Conservation (phyloP, 495 filamentous ascomycete species). For the Hyphodiscus hymeniophilus region DNA sequence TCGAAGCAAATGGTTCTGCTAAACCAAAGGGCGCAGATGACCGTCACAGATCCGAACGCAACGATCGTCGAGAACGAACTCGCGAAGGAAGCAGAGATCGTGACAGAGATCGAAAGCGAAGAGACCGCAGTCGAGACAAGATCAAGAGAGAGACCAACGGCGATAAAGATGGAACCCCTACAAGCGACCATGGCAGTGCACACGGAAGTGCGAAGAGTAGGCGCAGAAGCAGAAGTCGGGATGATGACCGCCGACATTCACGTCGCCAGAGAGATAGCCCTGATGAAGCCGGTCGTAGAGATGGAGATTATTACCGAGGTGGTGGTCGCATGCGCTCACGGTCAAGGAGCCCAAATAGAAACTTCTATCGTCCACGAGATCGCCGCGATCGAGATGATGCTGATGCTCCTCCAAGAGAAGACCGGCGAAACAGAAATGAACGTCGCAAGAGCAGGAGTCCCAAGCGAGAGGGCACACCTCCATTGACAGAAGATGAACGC, state of each 20-base stretch:
- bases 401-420: slow-evolving; percentile 34
- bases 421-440: slow-evolving; percentile 46
- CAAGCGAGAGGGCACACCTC: slow-evolving; percentile 41
- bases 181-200: slow-evolving; percentile 75
- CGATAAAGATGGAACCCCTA: slow-evolving; percentile 55
- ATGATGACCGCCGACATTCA: slow-evolving; percentile 68
- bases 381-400: slow-evolving; percentile 39
- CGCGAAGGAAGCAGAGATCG: slow-evolving; percentile 44
- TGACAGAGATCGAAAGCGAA: slow-evolving; percentile 53
- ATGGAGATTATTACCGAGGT: slow-evolving; percentile 70
- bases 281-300: slow-evolving; percentile 52
- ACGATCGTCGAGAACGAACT: slow-evolving; percentile 37
- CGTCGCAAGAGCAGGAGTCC: slow-evolving; percentile 43
- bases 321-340: slow-evolving; percentile 61
- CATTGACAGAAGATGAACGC: slow-evolving; percentile 88
- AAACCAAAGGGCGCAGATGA: slow-evolving; percentile 50
- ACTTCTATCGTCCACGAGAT: slow-evolving; percentile 61
- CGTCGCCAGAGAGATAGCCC: slow-evolving; percentile 69
- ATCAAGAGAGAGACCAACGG: slow-evolving; percentile 48
- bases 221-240: slow-evolving; percentile 73
- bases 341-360: slow-evolving; percentile 69
- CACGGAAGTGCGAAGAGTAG: slow-evolving; percentile 77
- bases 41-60: slow-evolving; percentile 46
- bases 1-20: slow-evolving; percentile 42
- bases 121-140: slow-evolving; percentile 57